Evolutionary conservation across 2,329 filamentous ascomycete species (phyloP), one percentile per base, ranked within the genome.

Genomic region (Diplodia seriata): DNA sequence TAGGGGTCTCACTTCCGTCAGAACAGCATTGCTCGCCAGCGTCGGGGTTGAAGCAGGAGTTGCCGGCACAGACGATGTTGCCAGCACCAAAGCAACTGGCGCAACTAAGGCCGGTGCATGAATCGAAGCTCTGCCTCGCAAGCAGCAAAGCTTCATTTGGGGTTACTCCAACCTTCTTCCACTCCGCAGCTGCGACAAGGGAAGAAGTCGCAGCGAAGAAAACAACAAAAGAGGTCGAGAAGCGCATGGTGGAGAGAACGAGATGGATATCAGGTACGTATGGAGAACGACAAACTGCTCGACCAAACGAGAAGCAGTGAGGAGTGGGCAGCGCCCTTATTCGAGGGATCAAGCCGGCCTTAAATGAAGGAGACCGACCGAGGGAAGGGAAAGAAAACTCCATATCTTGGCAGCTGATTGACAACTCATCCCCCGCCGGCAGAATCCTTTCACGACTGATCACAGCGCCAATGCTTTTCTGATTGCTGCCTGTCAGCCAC

Each of bases 11-110:
- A 67, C 66, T 20, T 38, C 68, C 68, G n/a, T 67, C 68, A 14
- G 68, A 47, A 26, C 68, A 69, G 56, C 68, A 67, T 31, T 59
- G 54, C 54, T 69, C 63, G 43, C 68, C 63, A 36, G 51, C 43
- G 33, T 18, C 29, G 15, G 68, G 68, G 18, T 69, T 67, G 61
- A 66, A 69, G 54, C 68, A 69, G 18, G 31, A 38, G 53, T 55
- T 47, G 26, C 53, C 36, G 23, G 54, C 38, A 31, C 68, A 69
- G 31, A 54, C 23, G 43, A 67, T 31, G 54, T 67, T 67, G 40
- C 54, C 51, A 4, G 53, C 63, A 18, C 68, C 68, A 23, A 62
- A 67, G 55, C 68, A 69, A 15, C 40, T 49, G 12, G 63, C 63
- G 49, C 68, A 69, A 47, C 26, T 61, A 1, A 26, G 23, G 47